Evolutionary conservation across 768 basidiomycete genomes (phyloP).

Genomic region (Phylloporus scabripes): DNA sequence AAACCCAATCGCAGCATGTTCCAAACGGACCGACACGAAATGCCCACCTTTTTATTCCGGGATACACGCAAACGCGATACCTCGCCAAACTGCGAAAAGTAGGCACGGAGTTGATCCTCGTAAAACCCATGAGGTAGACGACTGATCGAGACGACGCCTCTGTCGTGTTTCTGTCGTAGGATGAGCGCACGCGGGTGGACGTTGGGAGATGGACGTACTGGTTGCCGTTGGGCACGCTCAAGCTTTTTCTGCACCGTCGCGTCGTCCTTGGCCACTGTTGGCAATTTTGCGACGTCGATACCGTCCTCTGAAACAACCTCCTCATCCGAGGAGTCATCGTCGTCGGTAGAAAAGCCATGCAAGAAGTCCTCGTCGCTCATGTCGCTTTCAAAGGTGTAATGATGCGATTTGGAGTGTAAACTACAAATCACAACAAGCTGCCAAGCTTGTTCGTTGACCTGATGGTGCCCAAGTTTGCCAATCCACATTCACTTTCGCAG

Average conservation of each 20-base stretch:
- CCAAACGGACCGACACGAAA: neutral
- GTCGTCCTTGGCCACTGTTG: slow-evolving; percentile 87
- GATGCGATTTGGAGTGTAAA: no score
- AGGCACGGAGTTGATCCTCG: slow-evolving; percentile 87
- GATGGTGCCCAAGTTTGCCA: slow-evolving; percentile 39
- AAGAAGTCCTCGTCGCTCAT: slow-evolving; percentile 43
- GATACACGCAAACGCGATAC: slow-evolving; percentile 86
- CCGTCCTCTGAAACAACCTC: slow-evolving; percentile 53
- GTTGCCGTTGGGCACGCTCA: slow-evolving; percentile 56
- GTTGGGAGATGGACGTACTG: slow-evolving; percentile 40
- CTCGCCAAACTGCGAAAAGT: slow-evolving; percentile 93
- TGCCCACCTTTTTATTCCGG: slow-evolving; percentile 80
- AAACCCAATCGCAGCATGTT: neutral
- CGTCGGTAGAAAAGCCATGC: slow-evolving; percentile 73
- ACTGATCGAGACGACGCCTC: slow-evolving; percentile 84
- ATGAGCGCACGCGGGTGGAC: neutral
- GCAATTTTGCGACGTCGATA: slow-evolving; percentile 69
- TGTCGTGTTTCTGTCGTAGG: slow-evolving; percentile 46
- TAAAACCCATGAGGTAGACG: slow-evolving; percentile 97
- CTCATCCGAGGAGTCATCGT: slow-evolving; percentile 74
- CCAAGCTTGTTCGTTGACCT: slow-evolving; percentile 2
- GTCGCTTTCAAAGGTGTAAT: no score
- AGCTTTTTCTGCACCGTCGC: slow-evolving; percentile 63
- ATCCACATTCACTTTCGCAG: slow-evolving; percentile 41
- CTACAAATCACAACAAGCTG: slow-evolving; percentile 14